Evolutionary conservation across 805 yeast genomes (phyloP), one percentile per base, ranked within the genome.

Genomic region (Candida oleophila): DNA sequence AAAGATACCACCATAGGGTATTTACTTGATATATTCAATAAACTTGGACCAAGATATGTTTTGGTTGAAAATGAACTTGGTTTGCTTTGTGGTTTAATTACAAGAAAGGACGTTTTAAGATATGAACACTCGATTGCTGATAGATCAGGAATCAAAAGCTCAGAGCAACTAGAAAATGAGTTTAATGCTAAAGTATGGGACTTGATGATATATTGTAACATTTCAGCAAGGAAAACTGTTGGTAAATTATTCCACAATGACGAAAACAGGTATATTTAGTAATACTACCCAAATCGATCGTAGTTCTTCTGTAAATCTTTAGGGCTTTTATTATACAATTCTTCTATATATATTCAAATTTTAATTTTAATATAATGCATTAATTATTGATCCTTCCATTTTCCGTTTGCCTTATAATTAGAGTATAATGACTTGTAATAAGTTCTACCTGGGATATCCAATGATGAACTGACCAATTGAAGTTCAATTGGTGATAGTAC

Each of bases 91-190:
- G 99, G 99, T 0, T 59, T 89, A n/a, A 68, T 95, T 1, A 89
- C 96, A 0, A 76, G 91, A 47, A 94, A 94, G 57, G 98, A 91
- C 59, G 71, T 92, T 15, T 64, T 91, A 43, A 73, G 83, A 50
- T 89, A 78, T 55, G 86, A 83, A 52, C 59, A 66, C 47, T 66
- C 71, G 9, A 49, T 51, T n/a, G 69, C 67, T 45, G 58, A 60
- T 32, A 37, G 54, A n/a, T 49, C 59, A 20, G 12, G 18, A 5
- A 8, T 19, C 14, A 36, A 36, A 16, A 45, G 49, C 12, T 49
- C 51, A 21, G 15, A 44, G 9, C 25, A 42, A 12, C 42, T 45
- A 1, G 58, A 60, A 16, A 60, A 54, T 19, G 57, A 53, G 12
- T 42, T 59, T 28, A 75, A 73, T 41, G 60, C 52, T n/a, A 58